Percentiles rank a stretch among this genome's conserved stretches.
phyloP scores from a whole-genome alignment of 192 early-diverging fungal genomes.

The Linderina pennispora region DNA sequence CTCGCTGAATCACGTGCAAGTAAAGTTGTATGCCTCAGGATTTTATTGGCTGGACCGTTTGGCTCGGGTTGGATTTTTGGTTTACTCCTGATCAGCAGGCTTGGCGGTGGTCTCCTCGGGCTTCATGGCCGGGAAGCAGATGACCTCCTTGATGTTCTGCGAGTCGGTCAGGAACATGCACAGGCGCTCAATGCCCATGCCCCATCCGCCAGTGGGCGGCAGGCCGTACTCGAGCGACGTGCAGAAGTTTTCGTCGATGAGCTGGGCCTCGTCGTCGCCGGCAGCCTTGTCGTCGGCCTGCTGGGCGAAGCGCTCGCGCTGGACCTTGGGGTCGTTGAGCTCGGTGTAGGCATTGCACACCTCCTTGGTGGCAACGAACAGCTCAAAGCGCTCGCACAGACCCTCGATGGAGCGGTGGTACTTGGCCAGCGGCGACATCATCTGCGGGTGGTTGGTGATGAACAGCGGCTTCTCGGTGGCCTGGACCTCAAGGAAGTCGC shows the following conservation, averaged over 20 bases:
- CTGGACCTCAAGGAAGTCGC: constrained; percentile 74
- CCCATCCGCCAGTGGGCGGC: constrained; percentile 92
- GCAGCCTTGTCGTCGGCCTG: constrained; percentile 96
- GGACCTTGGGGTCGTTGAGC: constrained; percentile 99
- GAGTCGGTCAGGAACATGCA: constrained; percentile 99
- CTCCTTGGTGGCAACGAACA: constrained; percentile 99
- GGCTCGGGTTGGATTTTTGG: too few species aligned
- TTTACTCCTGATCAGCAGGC: too few species aligned
- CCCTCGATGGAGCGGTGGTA: constrained; percentile 83
- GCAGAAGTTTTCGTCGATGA: constrained; percentile 97
- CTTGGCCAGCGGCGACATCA: constrained; percentile 99
- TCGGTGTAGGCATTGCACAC: constrained; percentile 99
- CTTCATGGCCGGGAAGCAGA: constrained; percentile 68
- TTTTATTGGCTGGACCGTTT: too few species aligned
- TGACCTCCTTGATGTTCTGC: constrained; percentile 95
- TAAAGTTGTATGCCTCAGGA: too few species aligned
- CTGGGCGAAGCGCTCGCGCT: constrained; percentile 96
- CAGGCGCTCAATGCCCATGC: constrained; percentile 94
- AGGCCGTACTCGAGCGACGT: constrained; percentile 94
- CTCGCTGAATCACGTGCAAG: too few species aligned
- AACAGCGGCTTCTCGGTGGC: constrained; percentile 82
- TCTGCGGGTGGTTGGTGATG: constrained; percentile 94
- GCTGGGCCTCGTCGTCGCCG: constrained; percentile 98
- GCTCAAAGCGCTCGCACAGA: constrained; percentile 97
- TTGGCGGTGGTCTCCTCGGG: constrained; percentile 44